Conservation (phyloP, 2,329 filamentous ascomycete species). For the Coleophoma crateriformis region DNA sequence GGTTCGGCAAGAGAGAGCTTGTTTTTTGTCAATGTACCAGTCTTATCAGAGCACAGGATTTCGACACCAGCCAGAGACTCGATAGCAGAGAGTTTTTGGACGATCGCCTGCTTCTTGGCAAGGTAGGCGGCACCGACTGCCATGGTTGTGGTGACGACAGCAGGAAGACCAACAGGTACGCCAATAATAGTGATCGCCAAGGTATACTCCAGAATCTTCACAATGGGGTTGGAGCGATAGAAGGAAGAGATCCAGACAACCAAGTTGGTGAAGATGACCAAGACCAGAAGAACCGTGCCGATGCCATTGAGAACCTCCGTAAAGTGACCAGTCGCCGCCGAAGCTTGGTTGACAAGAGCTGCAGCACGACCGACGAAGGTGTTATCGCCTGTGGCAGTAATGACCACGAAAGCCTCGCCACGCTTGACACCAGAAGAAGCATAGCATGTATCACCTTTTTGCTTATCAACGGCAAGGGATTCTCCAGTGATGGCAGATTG, state of each 20-base stretch:
- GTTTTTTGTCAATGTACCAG: constrained; percentile 89
- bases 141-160: constrained; percentile 92
- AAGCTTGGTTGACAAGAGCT: constrained; percentile 75
- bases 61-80: constrained; percentile 90
- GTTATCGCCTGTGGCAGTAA: constrained; percentile 81
- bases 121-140: constrained; percentile 88
- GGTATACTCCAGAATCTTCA: constrained; percentile 76
- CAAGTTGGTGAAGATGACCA: constrained; percentile 76
- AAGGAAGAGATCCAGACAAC: constrained; percentile 83
- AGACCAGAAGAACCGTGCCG: constrained; percentile 70
- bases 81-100: constrained; percentile 87
- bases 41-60: constrained; percentile 93
- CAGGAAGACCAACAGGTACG: constrained; percentile 88
- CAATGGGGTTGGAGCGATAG: constrained; percentile 79
- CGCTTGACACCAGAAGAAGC: constrained; percentile 87
- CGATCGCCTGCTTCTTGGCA: constrained; percentile 88
- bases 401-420: constrained; percentile 77
- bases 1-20: constrained; percentile 84
- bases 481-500: constrained; percentile 90
- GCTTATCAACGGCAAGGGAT: constrained; percentile 87
- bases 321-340: constrained; percentile 75
- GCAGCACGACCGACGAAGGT: constrained; percentile 88
- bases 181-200: constrained; percentile 87
- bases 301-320: constrained; percentile 88
- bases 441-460: constrained; percentile 74